A percentile compares a stretch with the other conserved stretches of the same genome.
Conservation (phyloP, 352 stramenopile species). For the Phytophthora capsici region DNA sequence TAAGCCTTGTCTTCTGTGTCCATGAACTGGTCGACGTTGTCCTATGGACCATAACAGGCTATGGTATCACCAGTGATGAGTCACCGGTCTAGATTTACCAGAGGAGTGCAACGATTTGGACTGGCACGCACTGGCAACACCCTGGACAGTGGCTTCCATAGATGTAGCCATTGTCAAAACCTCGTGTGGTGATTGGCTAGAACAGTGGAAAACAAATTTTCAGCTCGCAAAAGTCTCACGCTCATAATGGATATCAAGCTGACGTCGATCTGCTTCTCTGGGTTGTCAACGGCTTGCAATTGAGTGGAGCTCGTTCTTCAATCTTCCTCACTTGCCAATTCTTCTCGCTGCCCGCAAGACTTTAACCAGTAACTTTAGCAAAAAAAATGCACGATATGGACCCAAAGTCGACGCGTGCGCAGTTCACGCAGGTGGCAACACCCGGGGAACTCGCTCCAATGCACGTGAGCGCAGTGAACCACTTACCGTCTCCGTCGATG, state of each 20-base stretch:
- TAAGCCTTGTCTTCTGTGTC: no score
- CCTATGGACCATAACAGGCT: no score
- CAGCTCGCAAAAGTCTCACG: slow-evolving; percentile 4
- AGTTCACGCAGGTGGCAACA: slow-evolving; percentile 34
- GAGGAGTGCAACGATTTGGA: background rate
- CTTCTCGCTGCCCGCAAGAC: slow-evolving; percentile 5
- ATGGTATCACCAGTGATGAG: no score
- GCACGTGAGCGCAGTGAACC: slow-evolving; percentile 22
- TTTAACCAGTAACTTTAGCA: background rate
- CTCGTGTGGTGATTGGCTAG: background rate
- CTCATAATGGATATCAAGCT: slow-evolving; percentile 17
- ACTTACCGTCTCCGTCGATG: slow-evolving; percentile 32
- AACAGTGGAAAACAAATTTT: slow-evolving; percentile 19
- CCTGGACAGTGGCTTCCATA: slow-evolving; percentile 13
- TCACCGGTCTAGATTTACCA: slow-evolving; percentile 4
- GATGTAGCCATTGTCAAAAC: slow-evolving; percentile 3
- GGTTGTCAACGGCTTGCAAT: slow-evolving; percentile 11
- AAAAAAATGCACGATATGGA: slow-evolving; percentile 33
- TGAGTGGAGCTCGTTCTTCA: background rate
- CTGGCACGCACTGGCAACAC: slow-evolving; percentile 6
- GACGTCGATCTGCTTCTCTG: slow-evolving; percentile 10
- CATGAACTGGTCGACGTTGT: no score
- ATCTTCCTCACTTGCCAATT: slow-evolving; percentile 16
- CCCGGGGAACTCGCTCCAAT: slow-evolving; percentile 15
- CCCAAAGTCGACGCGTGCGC: slow-evolving; percentile 30